Conservation (phyloP, 345 rosid species). For the Eucalyptus cloeziana region DNA sequence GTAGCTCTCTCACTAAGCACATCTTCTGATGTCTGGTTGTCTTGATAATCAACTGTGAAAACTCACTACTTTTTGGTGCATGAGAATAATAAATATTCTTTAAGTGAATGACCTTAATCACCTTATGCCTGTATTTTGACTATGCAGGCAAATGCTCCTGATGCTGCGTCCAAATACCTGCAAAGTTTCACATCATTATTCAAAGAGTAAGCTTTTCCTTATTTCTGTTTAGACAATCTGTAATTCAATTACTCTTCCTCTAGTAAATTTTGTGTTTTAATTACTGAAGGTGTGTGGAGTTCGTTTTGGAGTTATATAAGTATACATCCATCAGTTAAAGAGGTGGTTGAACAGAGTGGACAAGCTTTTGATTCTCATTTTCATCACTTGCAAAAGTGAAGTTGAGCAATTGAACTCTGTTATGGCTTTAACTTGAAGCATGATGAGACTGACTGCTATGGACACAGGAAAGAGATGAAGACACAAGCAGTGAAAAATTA, state of each 20-base stretch:
- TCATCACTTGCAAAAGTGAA: neutral
- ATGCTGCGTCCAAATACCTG: slow-evolving; percentile 26
- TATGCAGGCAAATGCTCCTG: slow-evolving; percentile 18
- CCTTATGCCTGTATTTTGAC: neutral
- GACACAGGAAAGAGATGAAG: neutral
- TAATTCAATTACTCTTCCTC: neutral
- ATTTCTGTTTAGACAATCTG: neutral
- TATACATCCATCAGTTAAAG: neutral
- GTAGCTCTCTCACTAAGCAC: neutral
- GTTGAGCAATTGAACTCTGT: neutral
- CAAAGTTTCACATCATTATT: slow-evolving; percentile 21
- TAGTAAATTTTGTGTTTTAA: neutral
- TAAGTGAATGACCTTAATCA: neutral
- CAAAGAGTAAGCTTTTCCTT: slow-evolving; percentile 14
- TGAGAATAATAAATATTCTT: neutral
- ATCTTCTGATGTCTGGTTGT: neutral
- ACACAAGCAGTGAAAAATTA: neutral
- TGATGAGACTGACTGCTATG: neutral
- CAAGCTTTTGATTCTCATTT: neutral
- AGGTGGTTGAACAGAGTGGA: neutral
- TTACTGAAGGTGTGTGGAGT: neutral
- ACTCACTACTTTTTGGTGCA: neutral
- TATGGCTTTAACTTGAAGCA: neutral
- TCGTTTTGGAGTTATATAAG: neutral
- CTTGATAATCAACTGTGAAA: neutral